These are phyloP conservation scores for Picea engelmannii DNA, from an alignment of 83 land plant species.

Conservation along the genomic window DNA sequence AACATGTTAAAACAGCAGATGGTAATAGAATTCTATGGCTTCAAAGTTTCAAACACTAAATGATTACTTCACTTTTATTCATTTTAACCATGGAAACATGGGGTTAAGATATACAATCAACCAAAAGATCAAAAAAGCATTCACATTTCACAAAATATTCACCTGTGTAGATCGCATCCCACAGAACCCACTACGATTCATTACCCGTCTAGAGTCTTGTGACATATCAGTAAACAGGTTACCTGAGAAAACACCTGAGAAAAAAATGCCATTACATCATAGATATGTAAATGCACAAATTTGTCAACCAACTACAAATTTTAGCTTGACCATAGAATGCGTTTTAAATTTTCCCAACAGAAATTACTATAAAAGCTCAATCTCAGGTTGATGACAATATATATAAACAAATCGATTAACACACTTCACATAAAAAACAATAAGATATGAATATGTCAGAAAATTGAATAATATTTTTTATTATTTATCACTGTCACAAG, in stretches of 20 bases:
- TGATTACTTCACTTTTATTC: background rate
- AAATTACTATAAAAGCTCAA: background rate
- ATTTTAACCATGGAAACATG: background rate
- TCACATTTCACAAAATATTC: background rate
- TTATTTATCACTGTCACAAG: background rate
- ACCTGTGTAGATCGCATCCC: constrained; percentile 78
- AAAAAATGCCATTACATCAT: background rate
- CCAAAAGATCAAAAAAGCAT: background rate
- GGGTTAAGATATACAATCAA: background rate
- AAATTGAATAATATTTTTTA: background rate
- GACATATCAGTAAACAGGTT: constrained; percentile 55
- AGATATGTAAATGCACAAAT: background rate
- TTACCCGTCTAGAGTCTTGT: constrained; percentile 58
- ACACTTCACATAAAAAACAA: background rate
- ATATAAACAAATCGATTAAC: background rate
- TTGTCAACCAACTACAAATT: constrained; percentile 1
- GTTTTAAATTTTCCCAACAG: background rate
- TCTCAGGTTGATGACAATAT: background rate
- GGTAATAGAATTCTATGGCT: background rate
- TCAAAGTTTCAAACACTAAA: background rate
- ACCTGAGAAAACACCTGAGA: constrained; percentile 61
- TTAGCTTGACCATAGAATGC: background rate
- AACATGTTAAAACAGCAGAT: background rate
- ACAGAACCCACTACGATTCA: constrained; percentile 69
- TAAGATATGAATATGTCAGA: background rate